These are phyloP conservation scores for Mycena epipterygia DNA, from an alignment of 768 basidiomycete species.

Conservation along the genomic window DNA sequence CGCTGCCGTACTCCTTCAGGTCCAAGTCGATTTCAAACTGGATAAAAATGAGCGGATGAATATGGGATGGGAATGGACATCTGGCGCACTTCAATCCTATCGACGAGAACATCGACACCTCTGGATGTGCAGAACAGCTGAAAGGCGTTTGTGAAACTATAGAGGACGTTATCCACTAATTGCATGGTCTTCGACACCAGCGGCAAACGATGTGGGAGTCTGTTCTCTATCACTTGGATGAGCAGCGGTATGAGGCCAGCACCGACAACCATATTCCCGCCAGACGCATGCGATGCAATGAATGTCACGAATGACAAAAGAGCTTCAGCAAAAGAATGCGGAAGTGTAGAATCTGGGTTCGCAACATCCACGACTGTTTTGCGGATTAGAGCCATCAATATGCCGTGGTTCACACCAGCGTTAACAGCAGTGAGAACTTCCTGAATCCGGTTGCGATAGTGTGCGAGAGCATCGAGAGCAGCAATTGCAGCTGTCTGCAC, in stretches of 20 bases:
- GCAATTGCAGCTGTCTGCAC: slow-evolving; percentile 90
- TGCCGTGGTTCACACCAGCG: slow-evolving; percentile 96
- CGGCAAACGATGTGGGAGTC: slow-evolving; percentile 73
- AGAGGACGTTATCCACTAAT: slow-evolving; percentile 92
- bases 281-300: slow-evolving; percentile 86
- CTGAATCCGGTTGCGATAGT: slow-evolving; percentile 85
- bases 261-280: slow-evolving; percentile 94
- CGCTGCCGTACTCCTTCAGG: slow-evolving; percentile 67
- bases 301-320: slow-evolving; percentile 89
- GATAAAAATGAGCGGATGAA: slow-evolving; percentile 21
- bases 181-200: slow-evolving; percentile 93
- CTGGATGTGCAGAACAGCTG: slow-evolving; percentile 86
- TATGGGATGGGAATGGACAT: slow-evolving; percentile 31
- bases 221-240: slow-evolving; percentile 90
- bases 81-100: slow-evolving; percentile 83
- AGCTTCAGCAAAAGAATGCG: slow-evolving; percentile 86
- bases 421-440: slow-evolving; percentile 94
- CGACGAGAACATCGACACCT: slow-evolving; percentile 88
- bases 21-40: slow-evolving; percentile 80
- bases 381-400: slow-evolving; percentile 90
- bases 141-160: slow-evolving; percentile 90
- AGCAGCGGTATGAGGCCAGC: slow-evolving; percentile 92
- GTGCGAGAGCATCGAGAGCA: slow-evolving; percentile 90
- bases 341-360: slow-evolving; percentile 72
- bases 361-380: slow-evolving; percentile 83